Percentiles rank a stretch among this genome's conserved stretches.
These are phyloP conservation scores for Pseudogymnoascus sp. DNA, from an alignment of 2,329 filamentous ascomycete species.

Conservation along the genomic window DNA sequence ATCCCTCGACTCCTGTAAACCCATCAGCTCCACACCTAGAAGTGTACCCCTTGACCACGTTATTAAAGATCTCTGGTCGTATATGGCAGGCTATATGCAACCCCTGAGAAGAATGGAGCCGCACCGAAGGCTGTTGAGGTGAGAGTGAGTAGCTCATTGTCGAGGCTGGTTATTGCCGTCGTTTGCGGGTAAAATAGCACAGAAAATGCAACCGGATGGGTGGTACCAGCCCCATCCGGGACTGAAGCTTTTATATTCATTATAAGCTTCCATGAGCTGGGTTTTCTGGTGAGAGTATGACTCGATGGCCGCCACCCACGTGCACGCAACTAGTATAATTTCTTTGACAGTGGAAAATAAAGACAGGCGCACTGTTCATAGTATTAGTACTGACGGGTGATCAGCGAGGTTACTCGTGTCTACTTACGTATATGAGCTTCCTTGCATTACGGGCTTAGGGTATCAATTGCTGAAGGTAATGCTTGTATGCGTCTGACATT, in stretches of 20 bases:
- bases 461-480: neutral
- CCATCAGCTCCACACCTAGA: constrained; percentile 27
- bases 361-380: neutral
- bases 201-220: neutral
- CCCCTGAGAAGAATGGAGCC: neutral
- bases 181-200: neutral
- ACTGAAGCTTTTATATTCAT: neutral
- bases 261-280: neutral
- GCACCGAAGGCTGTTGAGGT: neutral
- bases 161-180: neutral
- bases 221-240: neutral
- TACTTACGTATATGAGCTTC: neutral
- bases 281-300: neutral
- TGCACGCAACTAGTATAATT: neutral
- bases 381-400: neutral
- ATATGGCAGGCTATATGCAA: constrained; percentile 6
- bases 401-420: neutral
- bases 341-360: neutral
- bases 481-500: neutral
- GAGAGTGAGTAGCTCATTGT: neutral
- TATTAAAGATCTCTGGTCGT: constrained; percentile 21
- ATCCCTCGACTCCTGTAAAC: constrained; percentile 25
- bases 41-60: constrained; percentile 27
- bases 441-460: neutral
- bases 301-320: neutral